Evolutionary conservation across 208 protist genomes (phyloP).

Genomic region (Leishmania turanica): DNA sequence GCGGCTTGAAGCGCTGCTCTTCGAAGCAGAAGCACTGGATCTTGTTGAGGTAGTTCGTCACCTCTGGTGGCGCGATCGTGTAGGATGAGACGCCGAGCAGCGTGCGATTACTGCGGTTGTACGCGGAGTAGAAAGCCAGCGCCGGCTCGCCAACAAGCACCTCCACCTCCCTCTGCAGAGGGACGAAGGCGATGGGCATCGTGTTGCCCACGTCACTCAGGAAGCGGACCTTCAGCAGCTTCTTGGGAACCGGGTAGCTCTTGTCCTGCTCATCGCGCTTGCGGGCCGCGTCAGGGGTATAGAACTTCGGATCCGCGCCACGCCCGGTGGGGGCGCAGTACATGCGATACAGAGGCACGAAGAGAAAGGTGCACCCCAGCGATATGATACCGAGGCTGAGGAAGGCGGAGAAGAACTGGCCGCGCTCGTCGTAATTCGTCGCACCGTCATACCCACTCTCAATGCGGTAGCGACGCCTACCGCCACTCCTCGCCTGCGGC

Average conservation of each 20-base stretch:
- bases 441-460: conserved; percentile 67
- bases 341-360: conserved; percentile 89
- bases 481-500: conserved; percentile 3
- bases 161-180: conserved; percentile 89
- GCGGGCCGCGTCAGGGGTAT: conserved; percentile 71
- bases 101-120: conserved; percentile 89
- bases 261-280: conserved; percentile 72
- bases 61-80: conserved; percentile 89
- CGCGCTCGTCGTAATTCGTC: conserved; percentile 77
- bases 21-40: conserved; percentile 98
- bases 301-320: conserved; percentile 85
- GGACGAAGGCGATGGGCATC: conserved; percentile 92
- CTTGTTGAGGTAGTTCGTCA: conserved; percentile 96
- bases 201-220: conserved; percentile 87
- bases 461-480: conserved; percentile 56
- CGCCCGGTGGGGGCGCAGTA: conserved; percentile 86
- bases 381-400: conserved; percentile 77
- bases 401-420: conserved; percentile 87
- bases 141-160: conserved; percentile 90
- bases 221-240: conserved; percentile 86
- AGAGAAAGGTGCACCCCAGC: conserved; percentile 87
- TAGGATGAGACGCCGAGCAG: conserved; percentile 91
- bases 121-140: conserved; percentile 90
- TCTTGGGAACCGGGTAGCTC: conserved; percentile 73
- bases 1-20: conserved; percentile 95